Evolutionary conservation across 345 rosid species (phyloP).

Genomic region (Citrus maxima): DNA sequence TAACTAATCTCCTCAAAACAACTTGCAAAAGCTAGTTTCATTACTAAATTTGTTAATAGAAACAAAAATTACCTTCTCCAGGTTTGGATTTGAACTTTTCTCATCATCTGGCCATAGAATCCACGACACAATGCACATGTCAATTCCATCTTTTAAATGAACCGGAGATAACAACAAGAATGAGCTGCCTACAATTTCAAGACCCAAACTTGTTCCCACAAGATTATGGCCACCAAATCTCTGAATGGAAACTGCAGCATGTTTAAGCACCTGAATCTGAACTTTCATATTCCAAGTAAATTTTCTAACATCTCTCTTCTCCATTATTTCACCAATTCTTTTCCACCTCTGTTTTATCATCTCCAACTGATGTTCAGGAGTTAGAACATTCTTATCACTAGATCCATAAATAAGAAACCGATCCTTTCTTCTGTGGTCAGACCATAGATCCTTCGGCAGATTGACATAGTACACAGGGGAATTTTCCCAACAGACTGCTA

Average conservation of each 20-base stretch:
- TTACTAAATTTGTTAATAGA: not conserved
- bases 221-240: conserved; percentile 47
- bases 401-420: conserved; percentile 27
- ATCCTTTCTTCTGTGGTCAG: conserved; percentile 39
- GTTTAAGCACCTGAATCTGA: conserved; percentile 79
- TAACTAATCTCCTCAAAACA: not conserved
- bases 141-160: conserved; percentile 54
- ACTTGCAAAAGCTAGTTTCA: not conserved
- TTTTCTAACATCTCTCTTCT: conserved; percentile 55
- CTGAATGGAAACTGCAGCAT: conserved; percentile 65
- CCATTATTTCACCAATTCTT: conserved; percentile 68
- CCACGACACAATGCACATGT: conserved; percentile 78
- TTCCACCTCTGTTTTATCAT: conserved; percentile 64
- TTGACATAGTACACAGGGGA: conserved; percentile 83
- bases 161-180: conserved; percentile 50
- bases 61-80: conserved; percentile 71
- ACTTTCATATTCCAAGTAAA: conserved; percentile 88
- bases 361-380: conserved; percentile 39
- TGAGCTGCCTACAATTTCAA: conserved; percentile 52
- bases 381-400: conserved; percentile 28
- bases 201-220: conserved; percentile 36
- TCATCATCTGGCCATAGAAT: conserved; percentile 98
- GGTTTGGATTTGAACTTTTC: conserved; percentile 76
- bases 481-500: conserved; percentile 86
- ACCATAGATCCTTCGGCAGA: conserved; percentile 68